Evolutionary conservation across 805 yeast species (phyloP).

Genomic region (Hanseniaspora lachancei): DNA sequence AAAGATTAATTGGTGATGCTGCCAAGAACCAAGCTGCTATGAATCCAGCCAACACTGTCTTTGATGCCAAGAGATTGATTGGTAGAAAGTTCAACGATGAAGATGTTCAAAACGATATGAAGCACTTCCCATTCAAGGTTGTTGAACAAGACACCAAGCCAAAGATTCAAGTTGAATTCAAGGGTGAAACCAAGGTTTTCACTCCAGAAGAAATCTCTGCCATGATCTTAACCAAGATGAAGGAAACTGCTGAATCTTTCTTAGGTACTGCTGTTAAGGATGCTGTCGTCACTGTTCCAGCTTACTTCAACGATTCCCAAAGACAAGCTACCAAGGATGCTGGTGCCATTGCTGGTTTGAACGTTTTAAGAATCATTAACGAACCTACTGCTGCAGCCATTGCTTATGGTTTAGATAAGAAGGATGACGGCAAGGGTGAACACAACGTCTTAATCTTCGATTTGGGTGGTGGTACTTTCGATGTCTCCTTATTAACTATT

Average conservation of each 20-base stretch:
- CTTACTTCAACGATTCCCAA: constrained; percentile 92
- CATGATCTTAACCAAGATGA: constrained; percentile 86
- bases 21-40: constrained; percentile 98
- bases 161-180: constrained; percentile 69
- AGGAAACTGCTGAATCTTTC: constrained; percentile 82
- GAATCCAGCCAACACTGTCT: constrained; percentile 87
- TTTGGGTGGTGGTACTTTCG: constrained; percentile 98
- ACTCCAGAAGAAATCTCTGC: constrained; percentile 93
- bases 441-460: constrained; percentile 87
- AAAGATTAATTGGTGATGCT: constrained; percentile 92
- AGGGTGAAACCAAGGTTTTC: constrained; percentile 75
- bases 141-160: constrained; percentile 76
- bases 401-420: constrained; percentile 80
- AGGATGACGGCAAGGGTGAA: constrained; percentile 44
- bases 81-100: constrained; percentile 52
- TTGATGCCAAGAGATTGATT: constrained; percentile 90
- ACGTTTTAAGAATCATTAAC: constrained; percentile 85
- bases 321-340: constrained; percentile 97
- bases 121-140: constrained; percentile 82
- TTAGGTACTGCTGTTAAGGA: constrained; percentile 74
- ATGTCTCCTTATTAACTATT: constrained; percentile 84
- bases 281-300: constrained; percentile 92
- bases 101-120: constrained; percentile 42
- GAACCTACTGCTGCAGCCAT: constrained; percentile 96
- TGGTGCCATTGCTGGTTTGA: constrained; percentile 87